These are phyloP conservation scores for Casuarina cunninghamiana DNA, from an alignment of 306 rosid genomes.

Conservation along the genomic window DNA sequence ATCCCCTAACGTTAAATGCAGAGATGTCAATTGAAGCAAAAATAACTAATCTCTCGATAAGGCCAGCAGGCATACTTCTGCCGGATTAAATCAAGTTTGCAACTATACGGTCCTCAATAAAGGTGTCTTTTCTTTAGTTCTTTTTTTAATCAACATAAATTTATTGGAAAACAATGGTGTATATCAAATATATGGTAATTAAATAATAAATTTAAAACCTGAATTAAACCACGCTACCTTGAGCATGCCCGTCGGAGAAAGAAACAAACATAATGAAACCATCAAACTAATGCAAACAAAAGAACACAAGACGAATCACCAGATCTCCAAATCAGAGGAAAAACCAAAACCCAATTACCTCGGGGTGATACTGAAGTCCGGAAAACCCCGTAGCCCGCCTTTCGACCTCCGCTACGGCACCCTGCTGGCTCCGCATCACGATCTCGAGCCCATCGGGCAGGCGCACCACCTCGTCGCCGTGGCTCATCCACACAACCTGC, in stretches of 20 bases:
- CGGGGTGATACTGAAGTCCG: constrained; percentile 96
- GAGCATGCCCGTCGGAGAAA: neutral
- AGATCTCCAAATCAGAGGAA: neutral
- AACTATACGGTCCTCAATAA: too few species aligned
- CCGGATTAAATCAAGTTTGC: too few species aligned
- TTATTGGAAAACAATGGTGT: too few species aligned
- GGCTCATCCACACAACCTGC: constrained; percentile 95
- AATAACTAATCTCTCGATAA: too few species aligned
- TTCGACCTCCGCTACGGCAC: constrained; percentile 69
- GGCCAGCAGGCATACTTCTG: too few species aligned
- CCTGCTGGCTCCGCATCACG: constrained; percentile 80
- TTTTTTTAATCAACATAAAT: too few species aligned
- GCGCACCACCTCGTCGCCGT: constrained; percentile 75
- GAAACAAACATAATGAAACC: neutral
- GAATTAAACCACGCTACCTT: neutral
- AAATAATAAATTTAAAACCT: neutral
- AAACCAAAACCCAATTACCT: constrained; percentile 44
- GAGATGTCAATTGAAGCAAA: too few species aligned
- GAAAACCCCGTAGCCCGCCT: constrained; percentile 52
- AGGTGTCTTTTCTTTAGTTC: too few species aligned
- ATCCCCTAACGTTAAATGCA: too few species aligned
- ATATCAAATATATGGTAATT: too few species aligned
- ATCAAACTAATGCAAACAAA: neutral
- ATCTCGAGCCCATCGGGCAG: constrained; percentile 70
- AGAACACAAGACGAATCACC: neutral